Percentiles rank a stretch among this genome's conserved stretches.
Evolutionary conservation across 495 filamentous ascomycete genomes (phyloP).

Genomic region (Trichoderma parareesei): DNA sequence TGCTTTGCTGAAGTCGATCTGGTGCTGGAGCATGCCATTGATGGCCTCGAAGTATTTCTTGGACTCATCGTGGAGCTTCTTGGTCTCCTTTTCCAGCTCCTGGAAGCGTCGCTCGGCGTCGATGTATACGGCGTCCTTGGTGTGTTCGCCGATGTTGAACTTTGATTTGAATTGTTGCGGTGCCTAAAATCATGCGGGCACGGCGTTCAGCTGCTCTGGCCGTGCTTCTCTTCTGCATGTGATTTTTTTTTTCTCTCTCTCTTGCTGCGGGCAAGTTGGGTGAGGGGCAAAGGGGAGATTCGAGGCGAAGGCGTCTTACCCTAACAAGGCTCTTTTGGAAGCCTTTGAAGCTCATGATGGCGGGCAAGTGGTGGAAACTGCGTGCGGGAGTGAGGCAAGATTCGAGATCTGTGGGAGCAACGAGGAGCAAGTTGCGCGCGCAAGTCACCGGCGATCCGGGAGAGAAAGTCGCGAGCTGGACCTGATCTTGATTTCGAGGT

Average conservation of each 20-base stretch:
- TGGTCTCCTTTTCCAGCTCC: conserved; percentile 92
- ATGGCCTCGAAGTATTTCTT: conserved; percentile 96
- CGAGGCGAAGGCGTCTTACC: conserved; percentile 39
- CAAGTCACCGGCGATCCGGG: conserved; percentile 7
- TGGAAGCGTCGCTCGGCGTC: conserved; percentile 92
- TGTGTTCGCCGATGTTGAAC: conserved; percentile 91
- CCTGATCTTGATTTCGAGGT: neutral
- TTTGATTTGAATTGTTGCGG: conserved; percentile 84
- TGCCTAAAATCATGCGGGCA: conserved; percentile 42
- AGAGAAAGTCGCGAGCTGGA: conserved; percentile 9
- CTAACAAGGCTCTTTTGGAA: conserved; percentile 82
- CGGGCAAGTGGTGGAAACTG: conserved; percentile 8
- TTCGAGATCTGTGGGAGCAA: neutral
- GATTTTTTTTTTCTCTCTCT: conserved; percentile 6
- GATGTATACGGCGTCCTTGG: conserved; percentile 88
- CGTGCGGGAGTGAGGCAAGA: neutral
- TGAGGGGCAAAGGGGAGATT: conserved; percentile 11
- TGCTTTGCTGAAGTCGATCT: conserved; percentile 97
- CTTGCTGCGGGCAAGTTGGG: conserved; percentile 4
- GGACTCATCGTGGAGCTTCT: conserved; percentile 89
- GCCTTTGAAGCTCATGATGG: conserved; percentile 89
- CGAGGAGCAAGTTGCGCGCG: neutral
- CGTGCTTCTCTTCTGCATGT: neutral
- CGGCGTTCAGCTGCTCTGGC: neutral
- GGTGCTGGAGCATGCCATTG: conserved; percentile 94